Evolutionary conservation across 805 yeast species (phyloP), one percentile per base, ranked within the genome.

Genomic region (Metahyphopichia silvanorum): DNA sequence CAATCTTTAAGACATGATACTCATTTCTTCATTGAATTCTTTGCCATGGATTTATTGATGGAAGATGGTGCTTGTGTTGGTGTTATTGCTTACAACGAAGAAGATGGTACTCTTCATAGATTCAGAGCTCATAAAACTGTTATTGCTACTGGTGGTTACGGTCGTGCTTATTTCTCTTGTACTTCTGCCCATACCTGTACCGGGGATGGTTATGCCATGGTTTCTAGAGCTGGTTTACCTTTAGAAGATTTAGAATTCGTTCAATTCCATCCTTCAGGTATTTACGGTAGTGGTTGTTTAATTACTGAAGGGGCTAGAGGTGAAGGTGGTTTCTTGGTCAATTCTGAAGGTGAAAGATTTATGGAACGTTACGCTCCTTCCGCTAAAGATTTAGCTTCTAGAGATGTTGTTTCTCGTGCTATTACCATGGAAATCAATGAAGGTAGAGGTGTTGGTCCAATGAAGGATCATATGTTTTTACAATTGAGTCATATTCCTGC

Each of bases 271-370:
- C 98, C 98, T 35, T 88, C 98, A 16, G 98, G 98, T 77, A 93
- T 91, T 66, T 91, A 91, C 66, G 98, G 98, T 39, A 87, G 98
- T 25, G 98, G 98, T 46, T 93, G 98, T 75, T 73, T 91, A 72
- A 93, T 93, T 63, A 93, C 98, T 36, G 98, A 93, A 71, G 98
- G 98, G 72, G 95, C 97, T 48, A 85, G 98, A 76, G 98, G 98
- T 77, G 98, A 93, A 75, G 98, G 98, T 79, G 98, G 98, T 45
- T 93, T 78, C 77, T 74, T 91, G 63, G 76, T 91, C 44, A 91
- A 91, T 77, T 78, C 88, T 48, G 95, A 93, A 71, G 98, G 98
- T 76, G 98, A 91, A 74, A 82, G 98, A 67, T 91, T 91, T 67
- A 91, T 91, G 98, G 98, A 91, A 75, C 83, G 98, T 68, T 91